A percentile compares a stretch with the other conserved stretches of the same genome.
Conservation (phyloP, 495 filamentous ascomycete species). For the Aspergillus sclerotiicarbonarius region DNA sequence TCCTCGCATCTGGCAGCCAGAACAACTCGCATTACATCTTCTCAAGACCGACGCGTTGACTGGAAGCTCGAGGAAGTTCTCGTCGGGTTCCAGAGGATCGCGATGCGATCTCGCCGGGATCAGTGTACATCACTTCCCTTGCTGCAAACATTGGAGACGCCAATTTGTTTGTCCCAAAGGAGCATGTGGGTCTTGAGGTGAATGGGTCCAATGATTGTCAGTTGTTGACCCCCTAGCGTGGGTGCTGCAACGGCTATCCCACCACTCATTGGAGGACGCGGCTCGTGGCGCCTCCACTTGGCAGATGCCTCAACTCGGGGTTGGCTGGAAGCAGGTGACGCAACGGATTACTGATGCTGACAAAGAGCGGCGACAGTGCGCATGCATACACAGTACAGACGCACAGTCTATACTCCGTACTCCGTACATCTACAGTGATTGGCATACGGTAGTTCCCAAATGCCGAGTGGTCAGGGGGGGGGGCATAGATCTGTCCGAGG, state of each 20-base stretch:
- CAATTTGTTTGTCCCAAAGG: background rate
- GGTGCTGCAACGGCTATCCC: conserved; percentile 3
- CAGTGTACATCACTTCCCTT: background rate
- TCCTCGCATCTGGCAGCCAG: background rate
- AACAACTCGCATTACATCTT: too few relatives aligned
- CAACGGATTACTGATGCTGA: background rate
- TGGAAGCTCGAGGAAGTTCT: too few relatives aligned
- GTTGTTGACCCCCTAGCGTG: background rate
- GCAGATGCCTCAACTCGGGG: background rate
- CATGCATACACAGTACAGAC: too few relatives aligned
- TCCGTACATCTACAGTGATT: too few relatives aligned
- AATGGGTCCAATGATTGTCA: background rate
- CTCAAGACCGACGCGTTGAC: too few relatives aligned
- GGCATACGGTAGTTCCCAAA: too few relatives aligned
- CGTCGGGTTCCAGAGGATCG: too few relatives aligned
- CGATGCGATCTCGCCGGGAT: background rate
- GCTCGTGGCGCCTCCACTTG: background rate
- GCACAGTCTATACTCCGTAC: too few relatives aligned
- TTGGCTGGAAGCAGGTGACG: background rate
- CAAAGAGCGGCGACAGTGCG: background rate
- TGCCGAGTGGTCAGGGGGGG: too few relatives aligned
- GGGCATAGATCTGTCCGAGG: too few relatives aligned
- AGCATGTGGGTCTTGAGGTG: background rate
- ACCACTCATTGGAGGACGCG: background rate
- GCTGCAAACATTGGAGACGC: background rate